phyloP scores from a whole-genome alignment of 768 basidiomycete genomes.

The Panaeolus cyanescens region DNA sequence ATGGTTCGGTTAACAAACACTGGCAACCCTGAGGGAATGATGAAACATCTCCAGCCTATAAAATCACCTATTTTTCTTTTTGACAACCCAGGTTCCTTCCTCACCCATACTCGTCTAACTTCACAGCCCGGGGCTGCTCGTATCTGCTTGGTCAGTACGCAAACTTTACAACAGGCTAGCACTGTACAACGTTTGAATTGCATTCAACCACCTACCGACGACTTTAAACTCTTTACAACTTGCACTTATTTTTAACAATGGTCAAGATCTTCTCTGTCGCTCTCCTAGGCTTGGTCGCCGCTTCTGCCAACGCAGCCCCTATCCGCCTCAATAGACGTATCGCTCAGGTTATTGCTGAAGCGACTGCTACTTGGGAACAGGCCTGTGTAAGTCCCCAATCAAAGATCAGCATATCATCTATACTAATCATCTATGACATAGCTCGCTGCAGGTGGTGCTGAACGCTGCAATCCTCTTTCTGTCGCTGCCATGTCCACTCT shows the following conservation, averaged over 20 bases:
- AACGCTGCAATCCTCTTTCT: constrained; percentile 59
- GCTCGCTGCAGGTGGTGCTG: constrained; percentile 55
- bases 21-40: not conserved
- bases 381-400: constrained; percentile 48
- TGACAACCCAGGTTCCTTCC: not conserved
- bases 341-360: constrained; percentile 46
- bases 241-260: constrained; percentile 18
- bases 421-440: constrained; percentile 22
- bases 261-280: constrained; percentile 23
- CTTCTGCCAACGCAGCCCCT: constrained; percentile 34
- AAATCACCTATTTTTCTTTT: not conserved
- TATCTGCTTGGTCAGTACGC: constrained; percentile 2
- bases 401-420: constrained; percentile 40
- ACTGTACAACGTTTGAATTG: constrained; percentile 8
- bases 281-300: constrained; percentile 31
- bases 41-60: not conserved
- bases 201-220: constrained; percentile 4
- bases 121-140: constrained; percentile 12
- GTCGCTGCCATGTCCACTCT: constrained; percentile 59
- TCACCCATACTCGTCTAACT: constrained; percentile 7
- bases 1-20: not conserved
- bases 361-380: constrained; percentile 50
- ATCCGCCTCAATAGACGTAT: constrained; percentile 44
- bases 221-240: constrained; percentile 14
- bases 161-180: constrained; percentile 10